These are phyloP conservation scores for Sporothrix schenckii DNA, from an alignment of 2,329 filamentous ascomycete genomes.

Conservation along the genomic window DNA sequence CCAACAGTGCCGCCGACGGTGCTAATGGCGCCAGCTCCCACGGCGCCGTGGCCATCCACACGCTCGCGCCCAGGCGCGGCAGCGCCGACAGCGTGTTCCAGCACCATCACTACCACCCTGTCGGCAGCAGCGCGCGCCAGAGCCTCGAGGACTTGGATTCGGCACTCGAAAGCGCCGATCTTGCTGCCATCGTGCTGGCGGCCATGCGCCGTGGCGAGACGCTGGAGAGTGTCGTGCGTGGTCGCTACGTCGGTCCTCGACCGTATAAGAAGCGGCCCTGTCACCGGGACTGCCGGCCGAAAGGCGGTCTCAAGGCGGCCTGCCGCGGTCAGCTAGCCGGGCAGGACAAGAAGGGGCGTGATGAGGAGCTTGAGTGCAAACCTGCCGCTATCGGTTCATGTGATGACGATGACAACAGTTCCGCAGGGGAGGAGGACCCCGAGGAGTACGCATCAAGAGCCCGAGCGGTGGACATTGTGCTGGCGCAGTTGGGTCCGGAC, in stretches of 20 bases:
- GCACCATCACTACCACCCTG: conserved; percentile 34
- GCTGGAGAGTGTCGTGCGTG: conserved; percentile 43
- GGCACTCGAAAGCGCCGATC: conserved; percentile 55
- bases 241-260: conserved; percentile 34
- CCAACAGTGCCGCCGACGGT: not conserved
- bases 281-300: not conserved
- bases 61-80: conserved; percentile 4
- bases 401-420: not conserved
- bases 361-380: not conserved
- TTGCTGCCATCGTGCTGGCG: conserved; percentile 51
- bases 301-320: not conserved
- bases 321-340: conserved; percentile 22
- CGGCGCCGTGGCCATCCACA: not conserved
- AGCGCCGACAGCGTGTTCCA: conserved; percentile 28
- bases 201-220: conserved; percentile 51
- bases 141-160: conserved; percentile 47
- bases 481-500: not conserved
- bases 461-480: not conserved
- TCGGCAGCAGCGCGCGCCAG: conserved; percentile 41
- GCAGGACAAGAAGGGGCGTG: not conserved
- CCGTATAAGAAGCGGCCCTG: conserved; percentile 27
- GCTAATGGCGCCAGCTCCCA: not conserved
- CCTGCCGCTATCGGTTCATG: too few species aligned
- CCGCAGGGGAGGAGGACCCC: not conserved
- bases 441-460: not conserved